Evolutionary conservation across 176 grass and related monocot genomes (phyloP).

Genomic region (Juncus inflexus): DNA sequence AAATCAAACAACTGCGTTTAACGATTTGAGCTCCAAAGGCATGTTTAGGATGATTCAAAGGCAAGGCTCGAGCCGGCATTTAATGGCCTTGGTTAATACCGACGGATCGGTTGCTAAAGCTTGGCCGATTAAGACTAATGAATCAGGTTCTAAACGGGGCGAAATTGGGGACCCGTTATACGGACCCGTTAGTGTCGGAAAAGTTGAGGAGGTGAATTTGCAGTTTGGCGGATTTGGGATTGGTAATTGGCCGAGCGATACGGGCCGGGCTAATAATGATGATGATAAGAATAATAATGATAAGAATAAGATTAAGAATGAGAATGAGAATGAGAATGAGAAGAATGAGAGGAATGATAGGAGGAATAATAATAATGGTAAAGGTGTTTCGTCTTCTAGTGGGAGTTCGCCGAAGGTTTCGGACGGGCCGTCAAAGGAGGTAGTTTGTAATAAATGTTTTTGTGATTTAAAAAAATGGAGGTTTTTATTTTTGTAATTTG

Average conservation of each 20-base stretch:
- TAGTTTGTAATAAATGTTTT: conserved; percentile 24
- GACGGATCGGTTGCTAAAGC: conserved; percentile 90
- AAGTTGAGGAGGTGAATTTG: conserved; percentile 70
- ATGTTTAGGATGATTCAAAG: conserved; percentile 92
- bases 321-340: not conserved
- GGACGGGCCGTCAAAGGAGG: conserved; percentile 73
- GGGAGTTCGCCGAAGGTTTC: conserved; percentile 62
- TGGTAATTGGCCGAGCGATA: conserved; percentile 84
- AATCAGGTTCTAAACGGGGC: conserved; percentile 32
- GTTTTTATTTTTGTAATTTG: no score
- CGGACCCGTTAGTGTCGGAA: conserved; percentile 64
- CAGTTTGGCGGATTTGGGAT: conserved; percentile 89
- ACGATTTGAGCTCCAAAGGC: conserved; percentile 79
- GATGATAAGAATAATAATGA: not conserved
- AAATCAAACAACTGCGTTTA: conserved; percentile 47
- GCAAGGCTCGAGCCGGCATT: conserved; percentile 67
- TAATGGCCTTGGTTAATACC: conserved; percentile 82
- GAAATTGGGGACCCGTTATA: conserved; percentile 70
- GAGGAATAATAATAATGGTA: conserved; percentile 35
- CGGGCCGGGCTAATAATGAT: conserved; percentile 70
- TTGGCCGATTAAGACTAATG: conserved; percentile 53
- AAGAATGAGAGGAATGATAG: conserved; percentile 30
- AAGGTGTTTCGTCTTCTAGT: conserved; percentile 44
- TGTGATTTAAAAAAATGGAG: not conserved
- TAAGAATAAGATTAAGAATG: no score